These are phyloP conservation scores for Piromyces finnis DNA, from an alignment of 192 early-diverging fungal species.

Conservation along the genomic window DNA sequence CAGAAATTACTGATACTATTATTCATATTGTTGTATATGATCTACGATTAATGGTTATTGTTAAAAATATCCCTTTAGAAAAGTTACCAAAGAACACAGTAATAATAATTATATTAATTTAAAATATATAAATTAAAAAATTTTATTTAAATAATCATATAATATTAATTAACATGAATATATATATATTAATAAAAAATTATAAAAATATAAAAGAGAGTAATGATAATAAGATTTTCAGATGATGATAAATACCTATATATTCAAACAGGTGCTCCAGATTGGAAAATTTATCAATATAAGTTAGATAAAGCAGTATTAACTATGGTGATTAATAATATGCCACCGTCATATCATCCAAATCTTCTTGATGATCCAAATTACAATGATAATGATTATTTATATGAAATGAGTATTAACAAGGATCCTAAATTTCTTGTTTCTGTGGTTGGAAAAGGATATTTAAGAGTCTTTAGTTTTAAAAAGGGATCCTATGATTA, in stretches of 20 bases:
- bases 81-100: background rate
- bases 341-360: background rate
- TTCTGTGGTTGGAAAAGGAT: background rate
- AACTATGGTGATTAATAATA: background rate
- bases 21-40: background rate
- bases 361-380: background rate
- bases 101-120: background rate
- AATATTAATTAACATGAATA: too few species aligned
- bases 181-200: too few species aligned
- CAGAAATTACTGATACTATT: background rate
- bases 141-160: too few species aligned
- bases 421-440: background rate
- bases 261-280: background rate
- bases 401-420: background rate
- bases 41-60: background rate
- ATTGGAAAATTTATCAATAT: background rate
- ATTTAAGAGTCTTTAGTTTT: background rate
- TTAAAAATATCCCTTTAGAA: background rate
- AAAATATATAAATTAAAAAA: too few species aligned
- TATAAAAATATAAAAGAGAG: background rate
- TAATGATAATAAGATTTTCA: background rate
- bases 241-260: background rate
- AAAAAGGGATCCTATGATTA: background rate
- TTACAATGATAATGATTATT: background rate
- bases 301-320: background rate